Evolutionary conservation across 257 asterid genomes (phyloP).

Genomic region (Prunella vulgaris): DNA sequence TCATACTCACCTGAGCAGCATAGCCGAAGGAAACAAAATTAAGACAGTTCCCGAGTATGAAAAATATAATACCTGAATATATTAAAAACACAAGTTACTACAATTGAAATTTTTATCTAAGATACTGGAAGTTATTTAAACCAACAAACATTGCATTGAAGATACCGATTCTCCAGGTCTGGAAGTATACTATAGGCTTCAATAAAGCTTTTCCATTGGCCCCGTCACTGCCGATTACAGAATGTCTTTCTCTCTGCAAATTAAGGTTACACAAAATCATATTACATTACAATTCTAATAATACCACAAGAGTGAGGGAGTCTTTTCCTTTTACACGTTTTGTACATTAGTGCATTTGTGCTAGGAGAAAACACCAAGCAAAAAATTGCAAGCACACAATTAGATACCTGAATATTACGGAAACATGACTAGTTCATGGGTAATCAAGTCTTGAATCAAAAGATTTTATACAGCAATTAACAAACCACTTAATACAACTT

Average conservation of each 20-base stretch:
- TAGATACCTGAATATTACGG: neutral
- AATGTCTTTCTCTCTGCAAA: conserved; percentile 73
- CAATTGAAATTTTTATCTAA: neutral
- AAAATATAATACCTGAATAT: conserved; percentile 72
- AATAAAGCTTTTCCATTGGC: conserved; percentile 48
- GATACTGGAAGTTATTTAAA: conserved; percentile 7
- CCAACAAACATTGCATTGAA: conserved; percentile 8
- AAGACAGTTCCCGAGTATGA: conserved; percentile 83
- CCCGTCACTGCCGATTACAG: conserved; percentile 50
- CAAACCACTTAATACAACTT: conserved; percentile 8
- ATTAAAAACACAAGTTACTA: conserved; percentile 16
- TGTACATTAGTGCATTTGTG: conserved; percentile 1
- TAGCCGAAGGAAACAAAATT: conserved; percentile 94
- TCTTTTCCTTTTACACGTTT: conserved; percentile 7
- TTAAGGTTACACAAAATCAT: conserved; percentile 11
- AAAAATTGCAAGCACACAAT: neutral
- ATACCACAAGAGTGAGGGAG: neutral
- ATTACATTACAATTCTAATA: conserved; percentile 12
- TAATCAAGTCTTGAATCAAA: neutral
- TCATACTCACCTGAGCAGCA: conserved; percentile 90
- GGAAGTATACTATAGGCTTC: conserved; percentile 84
- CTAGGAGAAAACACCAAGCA: neutral
- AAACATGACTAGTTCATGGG: conserved; percentile 6
- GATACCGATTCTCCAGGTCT: conserved; percentile 91
- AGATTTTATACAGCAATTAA: neutral